phyloP scores from a whole-genome alignment of 306 rosid genomes.

The Pterocarpus macrocarpus region DNA sequence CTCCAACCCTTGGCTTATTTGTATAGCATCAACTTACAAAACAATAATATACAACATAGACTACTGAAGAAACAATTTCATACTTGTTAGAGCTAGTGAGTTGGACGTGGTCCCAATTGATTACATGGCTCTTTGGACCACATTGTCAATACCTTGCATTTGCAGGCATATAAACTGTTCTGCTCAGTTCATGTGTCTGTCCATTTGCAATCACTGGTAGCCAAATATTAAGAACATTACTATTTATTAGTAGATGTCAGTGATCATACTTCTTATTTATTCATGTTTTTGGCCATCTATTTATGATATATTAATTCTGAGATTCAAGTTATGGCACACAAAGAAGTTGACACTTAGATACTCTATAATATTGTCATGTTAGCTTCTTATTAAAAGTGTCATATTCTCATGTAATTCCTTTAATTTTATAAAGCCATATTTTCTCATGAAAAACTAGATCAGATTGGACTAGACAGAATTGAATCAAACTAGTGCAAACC shows the following conservation, averaged over 20 bases:
- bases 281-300: not conserved
- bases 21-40: conserved; percentile 1
- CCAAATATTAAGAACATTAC: conserved; percentile 27
- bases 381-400: no score
- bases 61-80: conserved; percentile 33
- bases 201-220: conserved; percentile 44
- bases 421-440: no score
- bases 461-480: no score
- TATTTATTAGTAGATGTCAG: conserved; percentile 4
- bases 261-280: conserved; percentile 29
- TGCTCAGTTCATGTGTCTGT: conserved; percentile 48
- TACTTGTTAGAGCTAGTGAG: conserved; percentile 14
- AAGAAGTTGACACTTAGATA: no score
- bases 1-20: conserved; percentile 1
- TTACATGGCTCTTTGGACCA: conserved; percentile 54
- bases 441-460: no score
- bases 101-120: conserved; percentile 16
- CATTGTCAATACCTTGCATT: conserved; percentile 44
- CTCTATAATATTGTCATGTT: no score
- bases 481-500: no score
- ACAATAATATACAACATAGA: conserved; percentile 5
- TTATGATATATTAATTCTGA: not conserved
- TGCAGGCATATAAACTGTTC: conserved; percentile 39
- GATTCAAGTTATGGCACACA: no score
- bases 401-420: no score